phyloP scores from a whole-genome alignment of 1,284 basidiomycete genomes.

The Jaminaea rosea region DNA sequence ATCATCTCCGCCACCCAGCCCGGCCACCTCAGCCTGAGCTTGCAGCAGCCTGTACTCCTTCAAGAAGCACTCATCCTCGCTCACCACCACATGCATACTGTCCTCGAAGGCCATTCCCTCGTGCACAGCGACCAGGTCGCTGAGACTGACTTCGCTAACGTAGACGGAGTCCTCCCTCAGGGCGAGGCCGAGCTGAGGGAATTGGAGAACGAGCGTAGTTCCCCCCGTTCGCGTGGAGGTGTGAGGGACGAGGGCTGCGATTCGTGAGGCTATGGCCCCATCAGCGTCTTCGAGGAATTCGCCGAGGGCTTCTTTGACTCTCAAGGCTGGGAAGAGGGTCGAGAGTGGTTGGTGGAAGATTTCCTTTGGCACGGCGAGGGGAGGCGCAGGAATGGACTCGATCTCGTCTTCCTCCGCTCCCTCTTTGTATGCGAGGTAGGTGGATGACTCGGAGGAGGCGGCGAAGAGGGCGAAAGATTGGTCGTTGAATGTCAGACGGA shows the following conservation, averaged over 20 bases:
- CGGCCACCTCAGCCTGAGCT: too few relatives aligned
- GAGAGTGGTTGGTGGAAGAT: slow-evolving; percentile 37
- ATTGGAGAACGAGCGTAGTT: slow-evolving; percentile 26
- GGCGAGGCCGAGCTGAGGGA: slow-evolving; percentile 33
- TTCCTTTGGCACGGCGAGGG: slow-evolving; percentile 17
- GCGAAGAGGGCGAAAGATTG: slow-evolving; percentile 41
- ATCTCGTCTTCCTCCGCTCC: slow-evolving; percentile 4
- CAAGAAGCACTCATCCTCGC: slow-evolving; percentile 35
- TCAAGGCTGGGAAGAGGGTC: slow-evolving; percentile 27
- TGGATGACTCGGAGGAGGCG: slow-evolving; percentile 10
- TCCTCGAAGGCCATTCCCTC: slow-evolving; percentile 20
- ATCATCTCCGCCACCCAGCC: too few relatives aligned
- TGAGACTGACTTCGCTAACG: slow-evolving; percentile 34
- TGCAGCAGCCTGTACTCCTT: slow-evolving; percentile 39
- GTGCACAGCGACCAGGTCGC: slow-evolving; percentile 35
- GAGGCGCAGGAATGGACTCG: slow-evolving; percentile 21
- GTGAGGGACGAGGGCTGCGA: too few relatives aligned
- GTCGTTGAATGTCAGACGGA: slow-evolving; percentile 35
- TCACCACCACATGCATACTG: slow-evolving; percentile 29
- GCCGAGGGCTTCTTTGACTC: slow-evolving; percentile 34
- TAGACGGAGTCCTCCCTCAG: slow-evolving; percentile 38
- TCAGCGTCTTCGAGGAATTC: slow-evolving; percentile 39
- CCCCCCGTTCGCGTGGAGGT: too few relatives aligned
- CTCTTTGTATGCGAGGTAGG: slow-evolving; percentile 5
- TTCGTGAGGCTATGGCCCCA: too few relatives aligned